A percentile compares a stretch with the other conserved stretches of the same genome.
Conservation (phyloP, 2,329 filamentous ascomycete species). For the Phyllosticta capitalensis region DNA sequence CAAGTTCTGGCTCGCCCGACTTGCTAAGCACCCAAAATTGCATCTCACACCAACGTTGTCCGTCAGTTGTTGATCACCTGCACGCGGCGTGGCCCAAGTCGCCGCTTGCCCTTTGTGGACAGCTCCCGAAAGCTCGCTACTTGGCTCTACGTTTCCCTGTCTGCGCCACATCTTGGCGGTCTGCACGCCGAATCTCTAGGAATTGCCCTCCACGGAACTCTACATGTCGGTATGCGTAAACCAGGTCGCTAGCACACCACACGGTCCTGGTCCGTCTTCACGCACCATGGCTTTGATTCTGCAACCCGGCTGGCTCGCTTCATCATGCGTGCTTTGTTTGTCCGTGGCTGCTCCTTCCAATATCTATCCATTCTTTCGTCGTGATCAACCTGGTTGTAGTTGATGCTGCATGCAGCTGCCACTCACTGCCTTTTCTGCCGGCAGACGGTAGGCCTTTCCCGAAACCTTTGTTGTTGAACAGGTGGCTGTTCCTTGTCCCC, state of each 20-base stretch:
- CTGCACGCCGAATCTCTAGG: neutral
- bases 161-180: neutral
- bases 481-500: neutral
- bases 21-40: slow-evolving; percentile 8
- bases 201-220: neutral
- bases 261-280: neutral
- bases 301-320: neutral
- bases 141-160: neutral
- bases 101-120: slow-evolving; percentile 1
- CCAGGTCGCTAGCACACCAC: neutral
- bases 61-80: neutral
- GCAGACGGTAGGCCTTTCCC: neutral
- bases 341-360: slow-evolving; percentile 2
- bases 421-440: neutral
- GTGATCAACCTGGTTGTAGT: neutral
- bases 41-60: slow-evolving; percentile 2
- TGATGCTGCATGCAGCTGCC: neutral
- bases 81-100: neutral
- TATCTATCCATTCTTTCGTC: slow-evolving; percentile 2
- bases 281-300: neutral
- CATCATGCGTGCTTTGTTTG: slow-evolving; percentile 4
- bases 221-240: neutral
- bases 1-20: neutral
- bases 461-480: neutral
- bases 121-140: neutral